Evolutionary conservation across 2,329 filamentous ascomycete species (phyloP).

Genomic region (Penicillium sclerotigenum): DNA sequence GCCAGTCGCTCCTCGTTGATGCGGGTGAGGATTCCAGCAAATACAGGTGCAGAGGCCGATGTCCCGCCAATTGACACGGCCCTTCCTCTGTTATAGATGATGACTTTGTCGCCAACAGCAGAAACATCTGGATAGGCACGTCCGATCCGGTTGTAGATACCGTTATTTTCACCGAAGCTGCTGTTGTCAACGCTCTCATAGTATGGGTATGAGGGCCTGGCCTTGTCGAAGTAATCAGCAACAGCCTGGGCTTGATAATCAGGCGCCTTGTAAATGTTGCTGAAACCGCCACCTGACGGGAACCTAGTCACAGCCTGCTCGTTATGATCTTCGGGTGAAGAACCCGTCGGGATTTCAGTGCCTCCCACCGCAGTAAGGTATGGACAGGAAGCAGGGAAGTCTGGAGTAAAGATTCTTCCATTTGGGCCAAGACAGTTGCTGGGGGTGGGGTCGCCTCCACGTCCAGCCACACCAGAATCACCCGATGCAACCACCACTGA

Average conservation of each 20-base stretch:
- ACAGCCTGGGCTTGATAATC: constrained; percentile 42
- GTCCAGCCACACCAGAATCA: constrained; percentile 44
- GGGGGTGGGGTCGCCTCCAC: constrained; percentile 27
- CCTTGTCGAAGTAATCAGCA: constrained; percentile 31
- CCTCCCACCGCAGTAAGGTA: constrained; percentile 40
- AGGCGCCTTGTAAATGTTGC: constrained; percentile 41
- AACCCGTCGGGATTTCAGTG: constrained; percentile 36
- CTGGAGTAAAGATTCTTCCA: constrained; percentile 37
- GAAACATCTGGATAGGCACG: constrained; percentile 38
- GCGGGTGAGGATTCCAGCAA: constrained; percentile 55
- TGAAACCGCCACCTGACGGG: constrained; percentile 44
- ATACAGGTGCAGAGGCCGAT: constrained; percentile 52
- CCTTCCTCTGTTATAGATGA: constrained; percentile 27
- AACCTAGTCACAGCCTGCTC: constrained; percentile 40
- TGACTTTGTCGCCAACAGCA: constrained; percentile 37
- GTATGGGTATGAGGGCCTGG: constrained; percentile 27
- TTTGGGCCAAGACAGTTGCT: constrained; percentile 35
- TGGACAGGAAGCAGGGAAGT: constrained; percentile 37
- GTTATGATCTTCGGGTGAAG: constrained; percentile 27
- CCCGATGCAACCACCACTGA: constrained; percentile 48
- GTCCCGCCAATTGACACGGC: constrained; percentile 30
- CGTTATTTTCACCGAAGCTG: constrained; percentile 27
- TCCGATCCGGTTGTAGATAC: constrained; percentile 36
- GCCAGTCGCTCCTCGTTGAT: constrained; percentile 55
- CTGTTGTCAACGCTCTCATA: constrained; percentile 34